phyloP scores from a whole-genome alignment of 2,329 filamentous ascomycete species.

The Orbilia brochopaga region DNA sequence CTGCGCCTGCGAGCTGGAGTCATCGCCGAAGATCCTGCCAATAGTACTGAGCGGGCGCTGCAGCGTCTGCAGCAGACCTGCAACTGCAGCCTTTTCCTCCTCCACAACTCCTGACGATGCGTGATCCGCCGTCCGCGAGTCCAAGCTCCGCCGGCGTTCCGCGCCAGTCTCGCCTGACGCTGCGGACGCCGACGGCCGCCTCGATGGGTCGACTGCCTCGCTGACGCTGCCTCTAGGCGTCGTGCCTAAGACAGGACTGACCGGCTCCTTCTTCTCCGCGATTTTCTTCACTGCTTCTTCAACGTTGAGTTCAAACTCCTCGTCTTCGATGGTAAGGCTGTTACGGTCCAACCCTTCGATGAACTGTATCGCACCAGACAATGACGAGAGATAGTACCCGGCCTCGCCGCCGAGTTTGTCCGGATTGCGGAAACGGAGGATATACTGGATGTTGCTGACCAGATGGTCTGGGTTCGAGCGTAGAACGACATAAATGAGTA shows the following conservation, averaged over 20 bases:
- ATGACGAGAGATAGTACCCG: conserved; percentile 93
- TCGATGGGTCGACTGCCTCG: conserved; percentile 56
- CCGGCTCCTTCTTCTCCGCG: conserved; percentile 64
- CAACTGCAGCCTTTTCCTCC: conserved; percentile 81
- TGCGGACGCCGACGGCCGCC: conserved; percentile 57
- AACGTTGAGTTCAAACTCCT: conserved; percentile 95
- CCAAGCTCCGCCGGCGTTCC: conserved; percentile 51
- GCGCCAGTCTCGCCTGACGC: conserved; percentile 61
- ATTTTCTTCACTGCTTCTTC: conserved; percentile 95
- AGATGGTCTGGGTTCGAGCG: conserved; percentile 94
- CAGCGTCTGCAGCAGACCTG: conserved; percentile 84
- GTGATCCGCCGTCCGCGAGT: conserved; percentile 63
- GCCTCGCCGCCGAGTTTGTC: conserved; percentile 97
- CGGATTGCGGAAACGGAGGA: conserved; percentile 93
- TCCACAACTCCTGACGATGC: conserved; percentile 57
- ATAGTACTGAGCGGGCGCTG: conserved; percentile 90
- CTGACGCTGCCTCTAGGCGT: conserved; percentile 24
- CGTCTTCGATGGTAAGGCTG: conserved; percentile 87
- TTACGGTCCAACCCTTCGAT: conserved; percentile 96
- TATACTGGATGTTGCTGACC: conserved; percentile 98
- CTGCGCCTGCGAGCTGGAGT: conserved; percentile 59
- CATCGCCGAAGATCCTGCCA: conserved; percentile 89
- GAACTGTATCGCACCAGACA: conserved; percentile 90
- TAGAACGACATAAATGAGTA: conserved; percentile 93
- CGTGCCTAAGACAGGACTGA: conserved; percentile 36